Evolutionary conservation across 1,284 basidiomycete species (phyloP).

Genomic region (Sanghuangporus sanghuang): DNA sequence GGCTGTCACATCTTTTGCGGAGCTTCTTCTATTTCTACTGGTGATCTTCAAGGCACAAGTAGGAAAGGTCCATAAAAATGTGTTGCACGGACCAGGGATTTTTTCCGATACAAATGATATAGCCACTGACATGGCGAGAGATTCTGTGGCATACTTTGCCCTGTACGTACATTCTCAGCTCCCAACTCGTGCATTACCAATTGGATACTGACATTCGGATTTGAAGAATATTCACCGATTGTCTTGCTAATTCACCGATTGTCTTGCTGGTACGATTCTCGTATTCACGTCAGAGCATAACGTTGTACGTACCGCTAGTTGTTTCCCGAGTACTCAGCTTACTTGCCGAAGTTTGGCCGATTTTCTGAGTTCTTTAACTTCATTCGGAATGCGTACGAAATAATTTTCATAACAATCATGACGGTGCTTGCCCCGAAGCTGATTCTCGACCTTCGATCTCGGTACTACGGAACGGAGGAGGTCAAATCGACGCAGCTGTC

Average conservation of each 20-base stretch:
- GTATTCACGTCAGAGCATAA: background rate
- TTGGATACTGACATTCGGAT: background rate
- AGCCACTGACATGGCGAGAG: background rate
- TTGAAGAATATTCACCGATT: background rate
- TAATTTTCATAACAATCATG: background rate
- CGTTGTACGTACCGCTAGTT: background rate
- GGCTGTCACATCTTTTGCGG: background rate
- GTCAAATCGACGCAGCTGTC: background rate
- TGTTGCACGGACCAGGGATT: background rate
- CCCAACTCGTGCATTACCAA: background rate
- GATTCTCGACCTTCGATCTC: background rate
- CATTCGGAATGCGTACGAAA: background rate
- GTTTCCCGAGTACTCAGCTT: background rate
- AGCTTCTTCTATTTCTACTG: background rate
- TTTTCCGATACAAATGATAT: background rate
- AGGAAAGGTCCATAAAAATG: background rate
- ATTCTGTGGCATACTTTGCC: background rate
- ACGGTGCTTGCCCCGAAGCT: background rate
- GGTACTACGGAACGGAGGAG: background rate
- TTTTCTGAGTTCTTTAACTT: background rate
- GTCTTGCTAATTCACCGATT: background rate
- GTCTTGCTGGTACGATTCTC: background rate
- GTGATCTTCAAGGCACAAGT: background rate
- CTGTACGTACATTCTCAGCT: background rate
- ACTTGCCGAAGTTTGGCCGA: background rate